A percentile compares a stretch with the other conserved stretches of the same genome.
Conservation (phyloP, 495 filamentous ascomycete genomes). For the Terfezia boudieri region DNA sequence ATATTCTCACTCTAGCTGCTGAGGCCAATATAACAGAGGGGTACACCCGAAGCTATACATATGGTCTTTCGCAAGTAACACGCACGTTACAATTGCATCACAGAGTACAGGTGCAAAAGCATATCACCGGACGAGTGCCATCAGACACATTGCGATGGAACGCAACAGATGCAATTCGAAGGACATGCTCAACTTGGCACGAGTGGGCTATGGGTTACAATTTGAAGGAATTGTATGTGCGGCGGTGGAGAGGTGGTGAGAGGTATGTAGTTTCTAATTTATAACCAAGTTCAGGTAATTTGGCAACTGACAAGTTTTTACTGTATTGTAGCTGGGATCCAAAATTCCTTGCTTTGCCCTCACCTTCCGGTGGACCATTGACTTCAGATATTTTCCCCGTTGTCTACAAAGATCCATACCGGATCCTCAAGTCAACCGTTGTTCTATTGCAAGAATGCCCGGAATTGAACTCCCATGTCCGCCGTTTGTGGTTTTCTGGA, state of each 20-base stretch:
- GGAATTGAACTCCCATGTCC: slow-evolving; percentile 25
- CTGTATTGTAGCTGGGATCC: not conserved
- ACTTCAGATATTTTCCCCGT: slow-evolving; percentile 21
- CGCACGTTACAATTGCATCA: slow-evolving; percentile 20
- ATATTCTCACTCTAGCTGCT: slow-evolving; percentile 28
- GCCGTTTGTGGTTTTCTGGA: slow-evolving; percentile 32
- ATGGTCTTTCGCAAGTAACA: slow-evolving; percentile 27
- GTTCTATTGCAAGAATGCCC: slow-evolving; percentile 24
- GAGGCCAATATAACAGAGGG: slow-evolving; percentile 23
- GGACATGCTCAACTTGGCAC: slow-evolving; percentile 29
- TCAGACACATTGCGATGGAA: slow-evolving; percentile 29
- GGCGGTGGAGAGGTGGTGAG: slow-evolving; percentile 31
- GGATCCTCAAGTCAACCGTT: slow-evolving; percentile 25
- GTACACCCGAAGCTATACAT: slow-evolving; percentile 23
- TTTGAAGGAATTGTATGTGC: slow-evolving; percentile 27
- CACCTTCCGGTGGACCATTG: slow-evolving; percentile 19
- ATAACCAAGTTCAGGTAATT: not conserved
- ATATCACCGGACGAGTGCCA: slow-evolving; percentile 27
- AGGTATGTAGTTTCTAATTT: slow-evolving; percentile 9
- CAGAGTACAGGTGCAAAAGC: slow-evolving; percentile 22
- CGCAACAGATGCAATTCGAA: slow-evolving; percentile 24
- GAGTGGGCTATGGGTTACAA: slow-evolving; percentile 30
- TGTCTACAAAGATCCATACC: slow-evolving; percentile 31
- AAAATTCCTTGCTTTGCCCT: not conserved
- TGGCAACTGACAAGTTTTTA: not conserved